Percentiles rank a stretch among this genome's conserved stretches.
phyloP scores from a whole-genome alignment of 768 basidiomycete genomes.

The Infundibulicybe gibba region DNA sequence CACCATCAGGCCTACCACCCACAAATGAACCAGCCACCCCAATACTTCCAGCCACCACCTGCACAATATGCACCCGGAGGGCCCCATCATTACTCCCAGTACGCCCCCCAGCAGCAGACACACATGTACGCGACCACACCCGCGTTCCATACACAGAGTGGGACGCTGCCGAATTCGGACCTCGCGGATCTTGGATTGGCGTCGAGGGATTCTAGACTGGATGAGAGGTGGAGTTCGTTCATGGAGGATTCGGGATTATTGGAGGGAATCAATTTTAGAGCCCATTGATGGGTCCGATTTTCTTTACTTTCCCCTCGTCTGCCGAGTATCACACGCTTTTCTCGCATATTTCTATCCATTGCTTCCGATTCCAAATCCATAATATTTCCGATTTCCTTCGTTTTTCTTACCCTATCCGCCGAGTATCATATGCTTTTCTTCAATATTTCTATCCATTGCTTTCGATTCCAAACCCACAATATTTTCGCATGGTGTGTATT shows the following conservation, averaged over 20 bases:
- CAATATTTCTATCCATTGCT: too few relatives aligned
- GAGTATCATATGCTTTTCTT: too few relatives aligned
- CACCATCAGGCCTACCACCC: too few relatives aligned
- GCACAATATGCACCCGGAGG: background rate
- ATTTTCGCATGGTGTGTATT: too few relatives aligned
- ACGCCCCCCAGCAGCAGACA: conserved; percentile 5
- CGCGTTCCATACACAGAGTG: conserved; percentile 2
- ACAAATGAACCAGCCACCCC: conserved; percentile 12
- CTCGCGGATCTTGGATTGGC: conserved; percentile 61
- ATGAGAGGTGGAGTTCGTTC: conserved; percentile 59
- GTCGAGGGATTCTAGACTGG: conserved; percentile 48
- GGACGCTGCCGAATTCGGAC: conserved; percentile 31
- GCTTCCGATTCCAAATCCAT: too few relatives aligned
- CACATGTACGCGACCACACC: conserved; percentile 4
- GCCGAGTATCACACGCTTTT: too few relatives aligned
- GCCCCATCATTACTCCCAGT: background rate
- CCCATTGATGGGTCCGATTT: conserved; percentile 3
- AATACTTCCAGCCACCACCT: conserved; percentile 7
- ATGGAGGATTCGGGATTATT: conserved; percentile 52
- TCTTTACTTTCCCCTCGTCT: too few relatives aligned
- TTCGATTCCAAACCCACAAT: too few relatives aligned
- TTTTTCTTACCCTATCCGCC: too few relatives aligned
- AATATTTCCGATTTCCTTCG: too few relatives aligned
- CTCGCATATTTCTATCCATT: too few relatives aligned
- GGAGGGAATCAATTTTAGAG: conserved; percentile 22